phyloP scores from a whole-genome alignment of 768 basidiomycete genomes.

The Punctularia strigosozonata region DNA sequence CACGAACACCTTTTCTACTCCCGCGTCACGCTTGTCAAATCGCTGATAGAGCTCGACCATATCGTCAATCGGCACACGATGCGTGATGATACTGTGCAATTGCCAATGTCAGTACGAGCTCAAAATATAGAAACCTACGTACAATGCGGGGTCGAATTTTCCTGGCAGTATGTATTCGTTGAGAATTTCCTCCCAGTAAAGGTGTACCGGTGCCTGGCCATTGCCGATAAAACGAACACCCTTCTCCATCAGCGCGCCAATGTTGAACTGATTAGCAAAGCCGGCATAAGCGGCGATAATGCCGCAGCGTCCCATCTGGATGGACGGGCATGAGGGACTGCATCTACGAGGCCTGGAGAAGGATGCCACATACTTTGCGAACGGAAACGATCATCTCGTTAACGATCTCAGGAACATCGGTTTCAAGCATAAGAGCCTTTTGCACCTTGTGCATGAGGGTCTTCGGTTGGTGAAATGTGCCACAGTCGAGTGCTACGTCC shows the following conservation, averaged over 20 bases:
- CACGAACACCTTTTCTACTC: slow-evolving; percentile 67
- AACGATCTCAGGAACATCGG: slow-evolving; percentile 54
- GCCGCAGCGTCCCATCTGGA: slow-evolving; percentile 49
- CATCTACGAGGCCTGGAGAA: too few relatives aligned
- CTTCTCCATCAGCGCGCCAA: slow-evolving; percentile 73
- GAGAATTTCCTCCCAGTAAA: slow-evolving; percentile 63
- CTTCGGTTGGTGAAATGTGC: slow-evolving; percentile 66
- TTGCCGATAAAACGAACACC: slow-evolving; percentile 62
- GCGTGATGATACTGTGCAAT: slow-evolving; percentile 32
- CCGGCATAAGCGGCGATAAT: slow-evolving; percentile 62
- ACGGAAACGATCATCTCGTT: slow-evolving; percentile 37
- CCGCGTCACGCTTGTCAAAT: slow-evolving; percentile 44
- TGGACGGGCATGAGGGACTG: too few relatives aligned
- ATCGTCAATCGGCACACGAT: slow-evolving; percentile 56
- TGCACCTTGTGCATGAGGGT: slow-evolving; percentile 51
- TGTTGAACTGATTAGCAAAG: slow-evolving; percentile 54
- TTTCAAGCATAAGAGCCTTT: slow-evolving; percentile 64
- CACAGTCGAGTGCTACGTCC: slow-evolving; percentile 50
- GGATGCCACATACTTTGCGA: too few relatives aligned
- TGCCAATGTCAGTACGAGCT: background rate
- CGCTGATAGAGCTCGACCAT: slow-evolving; percentile 49
- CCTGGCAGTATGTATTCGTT: slow-evolving; percentile 50
- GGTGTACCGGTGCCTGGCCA: slow-evolving; percentile 66
- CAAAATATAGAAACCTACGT: slow-evolving; percentile 10
- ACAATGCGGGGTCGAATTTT: slow-evolving; percentile 57